Evolutionary conservation across 2,329 filamentous ascomycete genomes (phyloP).

Genomic region (Cercospora zeae-maydis): DNA sequence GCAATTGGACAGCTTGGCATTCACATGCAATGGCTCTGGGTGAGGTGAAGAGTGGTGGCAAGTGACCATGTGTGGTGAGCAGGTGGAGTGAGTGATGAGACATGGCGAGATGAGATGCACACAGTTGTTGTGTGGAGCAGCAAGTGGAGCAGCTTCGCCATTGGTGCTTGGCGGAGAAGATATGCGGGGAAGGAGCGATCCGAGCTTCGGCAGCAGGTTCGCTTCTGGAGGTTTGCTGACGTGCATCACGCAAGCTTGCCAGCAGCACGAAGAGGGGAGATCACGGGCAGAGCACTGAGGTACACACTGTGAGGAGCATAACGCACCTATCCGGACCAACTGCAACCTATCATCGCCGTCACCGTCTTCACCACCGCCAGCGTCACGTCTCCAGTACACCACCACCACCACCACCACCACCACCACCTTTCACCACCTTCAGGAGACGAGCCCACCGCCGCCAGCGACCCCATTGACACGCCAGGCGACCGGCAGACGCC

Average conservation of each 20-base stretch:
- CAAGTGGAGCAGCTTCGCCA: neutral
- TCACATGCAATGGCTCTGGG: neutral
- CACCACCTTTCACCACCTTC: neutral
- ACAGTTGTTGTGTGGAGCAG: neutral
- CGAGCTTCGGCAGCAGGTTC: neutral
- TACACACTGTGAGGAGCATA: neutral
- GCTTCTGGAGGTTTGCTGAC: neutral
- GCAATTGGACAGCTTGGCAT: neutral
- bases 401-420: neutral
- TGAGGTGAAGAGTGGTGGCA: neutral
- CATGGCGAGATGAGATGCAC: neutral
- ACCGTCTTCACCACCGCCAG: neutral
- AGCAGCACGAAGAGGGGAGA: neutral
- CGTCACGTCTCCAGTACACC: neutral
- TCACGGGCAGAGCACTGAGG: neutral
- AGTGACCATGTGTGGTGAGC: neutral
- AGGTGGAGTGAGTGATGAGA: neutral
- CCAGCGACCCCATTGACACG: neutral
- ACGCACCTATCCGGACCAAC: neutral
- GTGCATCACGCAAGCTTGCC: neutral
- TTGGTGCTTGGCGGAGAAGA: neutral
- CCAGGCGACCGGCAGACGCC: neutral
- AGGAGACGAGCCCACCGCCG: neutral
- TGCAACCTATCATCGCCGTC: neutral
- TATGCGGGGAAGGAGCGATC: neutral